Percentiles rank a stretch among this genome's conserved stretches.
These are phyloP conservation scores for Pseudophaeomoniella oleicola DNA, from an alignment of 2,329 filamentous ascomycete genomes.

Conservation along the genomic window DNA sequence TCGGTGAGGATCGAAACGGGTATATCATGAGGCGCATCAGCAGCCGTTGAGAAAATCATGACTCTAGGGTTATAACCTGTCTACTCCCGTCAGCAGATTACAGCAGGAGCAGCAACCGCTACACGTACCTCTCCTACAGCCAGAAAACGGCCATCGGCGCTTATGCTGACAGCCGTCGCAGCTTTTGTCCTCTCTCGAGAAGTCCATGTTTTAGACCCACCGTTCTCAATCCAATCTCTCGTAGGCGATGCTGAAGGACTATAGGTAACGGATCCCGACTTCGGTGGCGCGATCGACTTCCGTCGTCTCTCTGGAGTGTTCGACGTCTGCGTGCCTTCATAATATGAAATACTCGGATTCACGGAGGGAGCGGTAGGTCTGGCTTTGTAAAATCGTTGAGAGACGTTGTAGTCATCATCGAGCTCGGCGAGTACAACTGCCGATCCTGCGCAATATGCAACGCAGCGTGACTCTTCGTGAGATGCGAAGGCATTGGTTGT, in stretches of 20 bases:
- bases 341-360: slow-evolving; percentile 42
- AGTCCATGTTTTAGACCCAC: slow-evolving; percentile 59
- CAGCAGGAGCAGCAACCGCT: slow-evolving; percentile 3
- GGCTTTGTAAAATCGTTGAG: slow-evolving; percentile 82
- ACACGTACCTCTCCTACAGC: slow-evolving; percentile 66
- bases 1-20: slow-evolving; percentile 78
- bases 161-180: slow-evolving; percentile 79
- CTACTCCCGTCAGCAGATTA: slow-evolving; percentile 24
- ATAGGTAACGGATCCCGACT: slow-evolving; percentile 29
- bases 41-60: slow-evolving; percentile 66
- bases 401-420: slow-evolving; percentile 46
- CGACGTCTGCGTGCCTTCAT: slow-evolving; percentile 40
- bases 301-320: slow-evolving; percentile 40
- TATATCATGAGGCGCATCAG: slow-evolving; percentile 63
- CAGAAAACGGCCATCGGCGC: slow-evolving; percentile 70
- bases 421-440: slow-evolving; percentile 82
- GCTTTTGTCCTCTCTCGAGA: slow-evolving; percentile 89
- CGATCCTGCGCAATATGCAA: slow-evolving; percentile 85
- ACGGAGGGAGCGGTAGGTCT: slow-evolving; percentile 56
- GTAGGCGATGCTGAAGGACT: slow-evolving; percentile 27
- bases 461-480: slow-evolving; percentile 52
- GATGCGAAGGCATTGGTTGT: slow-evolving; percentile 78
- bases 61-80: slow-evolving; percentile 88
- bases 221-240: slow-evolving; percentile 42
- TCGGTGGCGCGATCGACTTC: slow-evolving; percentile 41